These are phyloP conservation scores for Polytrichum formosum DNA, from an alignment of 225 moss, liverwort and hornwort species.

Conservation along the genomic window DNA sequence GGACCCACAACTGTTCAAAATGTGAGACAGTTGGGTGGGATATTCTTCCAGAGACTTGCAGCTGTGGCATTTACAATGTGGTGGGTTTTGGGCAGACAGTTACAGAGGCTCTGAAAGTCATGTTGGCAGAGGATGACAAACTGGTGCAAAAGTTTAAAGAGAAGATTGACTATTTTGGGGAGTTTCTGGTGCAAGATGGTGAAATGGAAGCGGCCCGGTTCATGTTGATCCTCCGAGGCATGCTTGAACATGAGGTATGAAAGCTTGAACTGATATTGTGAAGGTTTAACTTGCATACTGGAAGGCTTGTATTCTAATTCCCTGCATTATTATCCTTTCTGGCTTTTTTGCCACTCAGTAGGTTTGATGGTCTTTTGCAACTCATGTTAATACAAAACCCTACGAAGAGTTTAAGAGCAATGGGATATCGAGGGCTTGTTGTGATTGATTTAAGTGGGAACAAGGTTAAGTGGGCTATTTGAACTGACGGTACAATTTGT, in stretches of 20 bases:
- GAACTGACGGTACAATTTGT: no score
- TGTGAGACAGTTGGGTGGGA: background rate
- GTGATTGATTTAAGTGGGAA: no score
- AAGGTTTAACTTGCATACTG: no score
- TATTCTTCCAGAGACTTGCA: background rate
- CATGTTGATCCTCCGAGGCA: constrained; percentile 83
- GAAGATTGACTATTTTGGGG: constrained; percentile 79
- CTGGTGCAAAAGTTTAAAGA: constrained; percentile 67
- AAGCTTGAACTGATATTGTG: no score
- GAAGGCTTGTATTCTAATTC: no score
- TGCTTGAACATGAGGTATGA: constrained; percentile 84
- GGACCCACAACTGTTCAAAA: background rate
- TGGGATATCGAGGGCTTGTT: no score
- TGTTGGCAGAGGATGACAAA: constrained; percentile 86
- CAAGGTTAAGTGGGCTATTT: no score
- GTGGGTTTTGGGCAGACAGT: constrained; percentile 52
- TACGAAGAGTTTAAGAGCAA: no score
- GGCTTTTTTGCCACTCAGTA: no score
- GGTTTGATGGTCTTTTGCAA: no score
- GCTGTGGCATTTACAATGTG: background rate
- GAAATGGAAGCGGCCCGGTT: constrained; percentile 85
- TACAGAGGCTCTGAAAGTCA: constrained; percentile 89
- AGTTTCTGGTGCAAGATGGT: constrained; percentile 74
- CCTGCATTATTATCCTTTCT: no score
- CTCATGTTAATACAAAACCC: no score